phyloP scores from a whole-genome alignment of 768 basidiomycete genomes.

The Phylloporus scabripes region DNA sequence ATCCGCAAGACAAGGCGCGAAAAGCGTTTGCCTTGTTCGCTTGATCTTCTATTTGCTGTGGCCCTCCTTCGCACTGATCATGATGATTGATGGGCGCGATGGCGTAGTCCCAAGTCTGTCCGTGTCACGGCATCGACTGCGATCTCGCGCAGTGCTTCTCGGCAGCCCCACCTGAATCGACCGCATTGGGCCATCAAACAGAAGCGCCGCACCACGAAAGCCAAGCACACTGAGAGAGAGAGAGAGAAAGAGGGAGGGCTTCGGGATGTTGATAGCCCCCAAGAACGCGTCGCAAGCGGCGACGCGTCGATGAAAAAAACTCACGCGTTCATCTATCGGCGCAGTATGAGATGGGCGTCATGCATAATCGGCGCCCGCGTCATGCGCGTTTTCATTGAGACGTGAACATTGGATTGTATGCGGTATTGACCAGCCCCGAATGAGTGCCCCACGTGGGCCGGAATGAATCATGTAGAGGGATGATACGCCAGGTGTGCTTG shows the following conservation, averaged over 20 bases:
- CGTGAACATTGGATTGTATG: not conserved
- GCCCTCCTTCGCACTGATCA: too few species aligned
- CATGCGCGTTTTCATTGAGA: not conserved
- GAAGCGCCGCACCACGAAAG: not conserved
- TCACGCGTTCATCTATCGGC: constrained; percentile 13
- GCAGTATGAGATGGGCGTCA: constrained; percentile 19
- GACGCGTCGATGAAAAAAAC: not conserved
- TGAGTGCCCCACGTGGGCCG: constrained; percentile 7
- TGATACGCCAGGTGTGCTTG: not conserved
- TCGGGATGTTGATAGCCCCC: not conserved
- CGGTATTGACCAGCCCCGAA: not conserved
- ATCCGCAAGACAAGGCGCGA: not conserved
- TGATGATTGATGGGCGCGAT: not conserved
- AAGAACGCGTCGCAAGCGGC: not conserved
- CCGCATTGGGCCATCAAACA: constrained; percentile 8
- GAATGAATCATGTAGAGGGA: not conserved
- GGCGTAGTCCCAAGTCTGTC: not conserved
- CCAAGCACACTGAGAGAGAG: too few species aligned
- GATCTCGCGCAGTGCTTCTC: constrained; percentile 13
- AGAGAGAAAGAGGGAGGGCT: too few species aligned
- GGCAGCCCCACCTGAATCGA: constrained; percentile 1
- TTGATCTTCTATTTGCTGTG: not conserved
- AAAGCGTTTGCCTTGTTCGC: not conserved
- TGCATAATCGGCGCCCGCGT: constrained; percentile 1
- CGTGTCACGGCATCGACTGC: constrained; percentile 12